These are phyloP conservation scores for Russula compacta DNA, from an alignment of 768 basidiomycete species.

Conservation along the genomic window DNA sequence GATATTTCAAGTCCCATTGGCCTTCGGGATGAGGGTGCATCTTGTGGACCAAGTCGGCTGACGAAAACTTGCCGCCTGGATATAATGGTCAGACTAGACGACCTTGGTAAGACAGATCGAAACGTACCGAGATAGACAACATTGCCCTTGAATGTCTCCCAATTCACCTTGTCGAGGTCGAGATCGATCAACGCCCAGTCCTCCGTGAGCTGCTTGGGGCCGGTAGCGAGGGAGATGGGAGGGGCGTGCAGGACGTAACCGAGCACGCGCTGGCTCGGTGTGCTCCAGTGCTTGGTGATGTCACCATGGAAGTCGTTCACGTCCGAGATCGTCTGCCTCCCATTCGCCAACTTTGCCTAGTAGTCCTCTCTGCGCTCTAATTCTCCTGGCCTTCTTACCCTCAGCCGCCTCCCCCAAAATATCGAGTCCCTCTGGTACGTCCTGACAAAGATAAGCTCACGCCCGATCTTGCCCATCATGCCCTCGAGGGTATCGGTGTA, in stretches of 20 bases:
- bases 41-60: background rate
- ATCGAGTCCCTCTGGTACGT: background rate
- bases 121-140: background rate
- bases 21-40: background rate
- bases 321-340: background rate
- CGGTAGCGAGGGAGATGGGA: slow-evolving; percentile 15
- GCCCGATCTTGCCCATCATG: background rate
- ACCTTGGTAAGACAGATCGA: background rate
- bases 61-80: background rate
- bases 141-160: slow-evolving; percentile 19
- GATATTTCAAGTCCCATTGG: slow-evolving; percentile 11
- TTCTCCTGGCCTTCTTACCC: background rate
- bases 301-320: background rate
- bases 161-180: slow-evolving; percentile 20
- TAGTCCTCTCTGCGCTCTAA: background rate
- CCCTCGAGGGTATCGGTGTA: background rate
- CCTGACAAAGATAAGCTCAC: background rate
- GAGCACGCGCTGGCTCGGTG: background rate
- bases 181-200: slow-evolving; percentile 26
- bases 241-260: background rate
- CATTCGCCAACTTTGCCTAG: background rate
- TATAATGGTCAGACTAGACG: slow-evolving; percentile 2
- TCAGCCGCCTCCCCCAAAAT: background rate
- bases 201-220: slow-evolving; percentile 14
- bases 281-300: background rate